Percentiles rank a stretch among this genome's conserved stretches.
Evolutionary conservation across 257 asterid species (phyloP).

Genomic region (Henckelia pumila): DNA sequence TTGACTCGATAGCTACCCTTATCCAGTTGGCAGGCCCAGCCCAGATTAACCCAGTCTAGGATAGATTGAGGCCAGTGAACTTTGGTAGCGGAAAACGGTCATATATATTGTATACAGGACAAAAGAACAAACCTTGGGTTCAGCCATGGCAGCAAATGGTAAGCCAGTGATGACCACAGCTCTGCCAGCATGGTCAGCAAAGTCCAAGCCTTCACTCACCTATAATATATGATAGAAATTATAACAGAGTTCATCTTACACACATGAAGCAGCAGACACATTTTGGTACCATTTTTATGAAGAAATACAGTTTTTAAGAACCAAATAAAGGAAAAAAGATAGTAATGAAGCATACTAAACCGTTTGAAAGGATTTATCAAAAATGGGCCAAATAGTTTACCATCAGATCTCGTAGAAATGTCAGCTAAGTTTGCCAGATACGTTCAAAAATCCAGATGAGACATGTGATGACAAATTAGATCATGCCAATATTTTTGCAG

Average conservation of each 20-base stretch:
- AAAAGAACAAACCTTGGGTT: constrained; percentile 75
- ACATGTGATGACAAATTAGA: constrained; percentile 5
- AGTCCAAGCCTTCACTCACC: constrained; percentile 99
- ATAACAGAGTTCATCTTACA: constrained; percentile 6
- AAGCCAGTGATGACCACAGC: constrained; percentile 94
- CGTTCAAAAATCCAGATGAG: neutral
- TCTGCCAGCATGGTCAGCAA: constrained; percentile 98
- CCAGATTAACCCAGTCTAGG: too few relatives aligned
- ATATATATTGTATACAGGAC: constrained; percentile 23
- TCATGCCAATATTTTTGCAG: neutral
- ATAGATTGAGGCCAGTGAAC: neutral
- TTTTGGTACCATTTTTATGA: constrained; percentile 14
- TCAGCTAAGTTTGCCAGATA: neutral
- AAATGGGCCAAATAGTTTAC: constrained; percentile 11
- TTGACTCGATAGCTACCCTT: too few relatives aligned
- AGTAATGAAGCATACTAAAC: constrained; percentile 2
- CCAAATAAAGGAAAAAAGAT: constrained; percentile 3
- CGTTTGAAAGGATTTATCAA: neutral
- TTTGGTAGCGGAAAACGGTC: constrained; percentile 14
- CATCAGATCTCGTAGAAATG: constrained; percentile 1
- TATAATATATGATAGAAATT: constrained; percentile 27
- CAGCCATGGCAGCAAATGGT: constrained; percentile 84
- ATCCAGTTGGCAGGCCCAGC: too few relatives aligned
- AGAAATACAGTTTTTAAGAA: neutral
- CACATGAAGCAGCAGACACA: constrained; percentile 10